Conservation (phyloP, 129 eudicot species). For the Lactuca sativa region DNA sequence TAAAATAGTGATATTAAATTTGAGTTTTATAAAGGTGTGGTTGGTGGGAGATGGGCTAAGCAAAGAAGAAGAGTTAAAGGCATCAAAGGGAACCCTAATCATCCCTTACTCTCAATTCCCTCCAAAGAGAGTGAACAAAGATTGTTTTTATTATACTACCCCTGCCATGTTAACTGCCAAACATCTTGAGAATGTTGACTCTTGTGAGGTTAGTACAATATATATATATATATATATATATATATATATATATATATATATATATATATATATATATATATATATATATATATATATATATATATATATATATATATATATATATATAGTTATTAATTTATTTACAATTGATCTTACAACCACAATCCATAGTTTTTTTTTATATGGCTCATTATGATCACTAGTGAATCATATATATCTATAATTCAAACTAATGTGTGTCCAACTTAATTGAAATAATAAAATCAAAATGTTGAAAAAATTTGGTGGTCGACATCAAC, state of each 20-base stretch:
- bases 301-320: no score
- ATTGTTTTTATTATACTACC: conserved; percentile 54
- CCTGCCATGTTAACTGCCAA: conserved; percentile 72
- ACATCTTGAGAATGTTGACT: conserved; percentile 56
- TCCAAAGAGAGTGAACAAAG: conserved; percentile 52
- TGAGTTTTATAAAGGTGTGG: conserved; percentile 49
- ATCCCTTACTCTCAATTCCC: conserved; percentile 81
- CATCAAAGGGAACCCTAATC: conserved; percentile 69
- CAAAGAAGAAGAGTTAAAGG: conserved; percentile 59
- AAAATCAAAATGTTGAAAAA: no score
- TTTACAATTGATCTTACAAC: no score
- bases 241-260: no score
- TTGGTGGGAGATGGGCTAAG: conserved; percentile 77
- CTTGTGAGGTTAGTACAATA: conserved; percentile 67
- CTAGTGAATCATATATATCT: no score
- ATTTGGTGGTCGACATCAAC: no score
- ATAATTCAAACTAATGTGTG: no score
- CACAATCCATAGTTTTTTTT: no score
- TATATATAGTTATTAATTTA: not conserved
- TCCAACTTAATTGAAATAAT: no score
- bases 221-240: not conserved
- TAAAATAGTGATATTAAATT: not conserved
- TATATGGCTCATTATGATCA: not conserved
- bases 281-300: no score
- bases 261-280: no score